Percentiles rank a stretch among this genome's conserved stretches.
phyloP scores from a whole-genome alignment of 345 rosid species.

The Moricandia arvensis region DNA sequence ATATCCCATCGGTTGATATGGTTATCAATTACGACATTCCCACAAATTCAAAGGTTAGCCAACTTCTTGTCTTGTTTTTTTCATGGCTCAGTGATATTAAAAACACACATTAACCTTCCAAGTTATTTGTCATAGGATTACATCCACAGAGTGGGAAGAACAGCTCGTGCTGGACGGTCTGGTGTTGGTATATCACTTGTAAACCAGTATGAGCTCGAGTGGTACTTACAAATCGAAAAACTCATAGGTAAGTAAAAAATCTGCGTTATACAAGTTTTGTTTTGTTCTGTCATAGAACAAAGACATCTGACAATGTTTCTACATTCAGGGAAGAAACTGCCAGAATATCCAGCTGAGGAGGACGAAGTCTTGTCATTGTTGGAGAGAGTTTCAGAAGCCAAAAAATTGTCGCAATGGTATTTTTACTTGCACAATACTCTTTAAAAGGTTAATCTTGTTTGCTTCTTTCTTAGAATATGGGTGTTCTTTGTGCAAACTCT shows the following conservation, averaged over 20 bases:
- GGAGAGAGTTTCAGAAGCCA: slow-evolving; percentile 70
- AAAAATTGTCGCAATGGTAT: slow-evolving; percentile 64
- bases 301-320: neutral
- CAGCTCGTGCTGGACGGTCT: slow-evolving; percentile 97
- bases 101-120: slow-evolving; percentile 4
- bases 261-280: too few species aligned
- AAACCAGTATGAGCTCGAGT: slow-evolving; percentile 87
- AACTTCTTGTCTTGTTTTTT: neutral
- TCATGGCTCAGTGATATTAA: neutral
- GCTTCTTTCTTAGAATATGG: neutral
- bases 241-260: slow-evolving; percentile 84
- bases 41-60: slow-evolving; percentile 37
- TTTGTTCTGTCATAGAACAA: neutral
- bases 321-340: slow-evolving; percentile 71
- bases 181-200: slow-evolving; percentile 91
- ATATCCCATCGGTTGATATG: slow-evolving; percentile 93
- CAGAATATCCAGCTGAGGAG: slow-evolving; percentile 66
- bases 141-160: slow-evolving; percentile 86
- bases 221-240: slow-evolving; percentile 86
- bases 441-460: neutral
- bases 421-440: neutral
- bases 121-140: slow-evolving; percentile 57
- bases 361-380: slow-evolving; percentile 69
- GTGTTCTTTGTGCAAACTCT: neutral
- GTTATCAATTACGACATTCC: slow-evolving; percentile 96